Base-by-base conservation (phyloP, 805 yeast genomes). In the Maudiozyma pseudohumilis region DNA sequence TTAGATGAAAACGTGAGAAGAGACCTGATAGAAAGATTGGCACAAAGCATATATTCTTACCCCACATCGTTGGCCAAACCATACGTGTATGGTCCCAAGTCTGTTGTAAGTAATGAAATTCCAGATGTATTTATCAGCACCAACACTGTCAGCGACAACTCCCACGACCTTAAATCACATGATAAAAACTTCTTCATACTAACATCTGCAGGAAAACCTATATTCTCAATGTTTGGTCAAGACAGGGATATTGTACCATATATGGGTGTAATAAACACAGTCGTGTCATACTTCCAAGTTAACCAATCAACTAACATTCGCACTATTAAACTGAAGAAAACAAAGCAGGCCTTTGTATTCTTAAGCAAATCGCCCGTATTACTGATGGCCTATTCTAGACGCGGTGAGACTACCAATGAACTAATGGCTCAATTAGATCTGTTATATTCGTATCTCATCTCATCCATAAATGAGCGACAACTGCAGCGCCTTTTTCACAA, bases 171-270 rank as follows among this genome's bases (percentile, higher is more conserved):
- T 2, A 27, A 34, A 7, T 23, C 33, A 1, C 38, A 40, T 20
- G 60, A 59, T 32, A 86, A 85, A 55, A 94, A 86, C 42, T 83
- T 80, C 51, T 80, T 84, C 47, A 73, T 87, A 3, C 63, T 87
- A 8, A 82, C 94, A 0, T 64, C 77, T 2, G 94, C 96, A 1
- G 96, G 96, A 0, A 87, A 87, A 54, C 94, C 94, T 2, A 79
- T 87, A 5, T 87, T 80, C 57, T 74, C 94, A 2, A 65, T 79
- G 68, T 74, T 77, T 53, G 94, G 92, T 2, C 63, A 75, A 2
- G 88, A 83, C 37, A 78, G 75, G 26, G 36, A 42, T 22, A 65
- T 80, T 2, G 61, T 82, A 31, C 80, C 85, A 0, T 80, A 80
- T 49, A 75, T 80, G 64, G 95, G 94, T 1, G 65, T 87, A 2